Percentiles rank a stretch among this genome's conserved stretches.
These are phyloP conservation scores for Solanum etuberosum DNA, from an alignment of 257 asterid species.

Conservation along the genomic window DNA sequence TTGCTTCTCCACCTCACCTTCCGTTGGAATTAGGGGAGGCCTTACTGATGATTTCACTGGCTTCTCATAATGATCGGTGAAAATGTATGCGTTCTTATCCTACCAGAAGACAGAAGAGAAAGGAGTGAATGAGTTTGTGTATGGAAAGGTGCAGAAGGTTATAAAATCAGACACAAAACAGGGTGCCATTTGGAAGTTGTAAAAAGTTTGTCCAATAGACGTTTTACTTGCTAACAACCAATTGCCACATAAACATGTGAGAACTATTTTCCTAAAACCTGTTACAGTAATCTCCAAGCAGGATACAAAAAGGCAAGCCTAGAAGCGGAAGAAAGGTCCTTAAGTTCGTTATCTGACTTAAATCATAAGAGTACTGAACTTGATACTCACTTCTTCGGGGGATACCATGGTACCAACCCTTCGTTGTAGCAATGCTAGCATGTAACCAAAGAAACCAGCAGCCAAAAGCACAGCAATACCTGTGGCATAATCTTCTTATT, in stretches of 20 bases:
- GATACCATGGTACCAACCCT: slow-evolving; percentile 55
- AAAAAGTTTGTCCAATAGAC: not conserved
- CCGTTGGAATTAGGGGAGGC: slow-evolving; percentile 63
- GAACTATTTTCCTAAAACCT: not conserved
- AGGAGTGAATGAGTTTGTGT: not conserved
- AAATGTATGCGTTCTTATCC: slow-evolving; percentile 31
- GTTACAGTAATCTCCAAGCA: not conserved
- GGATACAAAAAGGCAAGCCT: not conserved
- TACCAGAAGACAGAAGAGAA: slow-evolving; percentile 6
- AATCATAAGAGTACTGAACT: not conserved
- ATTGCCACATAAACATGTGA: not conserved
- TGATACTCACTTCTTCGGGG: slow-evolving; percentile 53
- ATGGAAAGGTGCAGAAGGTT: not conserved
- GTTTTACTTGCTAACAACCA: not conserved
- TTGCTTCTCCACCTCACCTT: slow-evolving; percentile 67
- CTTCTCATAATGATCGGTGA: slow-evolving; percentile 32
- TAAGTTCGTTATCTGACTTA: not conserved
- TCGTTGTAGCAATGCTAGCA: slow-evolving; percentile 80
- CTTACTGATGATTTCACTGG: slow-evolving; percentile 41
- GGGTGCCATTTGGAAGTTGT: not conserved
- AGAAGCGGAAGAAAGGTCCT: not conserved
- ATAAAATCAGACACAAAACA: not conserved
- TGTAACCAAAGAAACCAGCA: slow-evolving; percentile 91
- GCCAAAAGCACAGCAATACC: slow-evolving; percentile 75
- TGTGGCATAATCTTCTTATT: slow-evolving; percentile 13